Percentiles rank a stretch among this genome's conserved stretches.
phyloP scores from a whole-genome alignment of 441 rosid species.

The Hypseocharis bilobata region DNA sequence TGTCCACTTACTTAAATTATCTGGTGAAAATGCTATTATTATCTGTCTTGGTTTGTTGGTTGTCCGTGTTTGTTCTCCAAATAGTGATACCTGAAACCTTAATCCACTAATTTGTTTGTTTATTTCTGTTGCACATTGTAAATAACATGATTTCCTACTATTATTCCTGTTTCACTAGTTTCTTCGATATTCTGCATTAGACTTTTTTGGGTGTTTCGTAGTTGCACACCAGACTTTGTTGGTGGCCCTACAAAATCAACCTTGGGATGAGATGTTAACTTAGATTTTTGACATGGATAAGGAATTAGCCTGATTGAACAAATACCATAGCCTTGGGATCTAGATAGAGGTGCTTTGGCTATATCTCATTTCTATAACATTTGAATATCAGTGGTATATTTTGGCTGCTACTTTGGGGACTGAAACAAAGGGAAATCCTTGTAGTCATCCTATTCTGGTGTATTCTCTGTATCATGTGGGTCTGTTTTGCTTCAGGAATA shows the following conservation, averaged over 20 bases:
- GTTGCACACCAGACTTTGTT: not conserved
- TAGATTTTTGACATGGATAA: not conserved
- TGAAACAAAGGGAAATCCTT: not conserved
- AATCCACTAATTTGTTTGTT: not conserved
- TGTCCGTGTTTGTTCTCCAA: not conserved
- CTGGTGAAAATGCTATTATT: not conserved
- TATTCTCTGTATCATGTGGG: not conserved
- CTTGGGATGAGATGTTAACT: not conserved
- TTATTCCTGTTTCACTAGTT: not conserved
- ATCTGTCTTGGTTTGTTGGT: not conserved
- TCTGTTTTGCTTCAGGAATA: not conserved
- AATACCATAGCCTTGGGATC: not conserved
- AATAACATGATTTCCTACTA: not conserved
- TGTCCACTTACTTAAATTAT: no score
- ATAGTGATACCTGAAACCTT: not conserved
- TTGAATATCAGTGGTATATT: not conserved
- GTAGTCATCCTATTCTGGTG: not conserved
- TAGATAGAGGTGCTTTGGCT: not conserved
- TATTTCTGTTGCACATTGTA: not conserved
- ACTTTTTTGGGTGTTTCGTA: not conserved
- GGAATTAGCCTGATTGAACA: not conserved
- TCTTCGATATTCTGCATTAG: not conserved
- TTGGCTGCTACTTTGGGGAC: not conserved
- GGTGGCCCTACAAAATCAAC: not conserved
- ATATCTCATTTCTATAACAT: not conserved